phyloP scores from a whole-genome alignment of 2,329 filamentous ascomycete species.

The Hypoxylon sp. region DNA sequence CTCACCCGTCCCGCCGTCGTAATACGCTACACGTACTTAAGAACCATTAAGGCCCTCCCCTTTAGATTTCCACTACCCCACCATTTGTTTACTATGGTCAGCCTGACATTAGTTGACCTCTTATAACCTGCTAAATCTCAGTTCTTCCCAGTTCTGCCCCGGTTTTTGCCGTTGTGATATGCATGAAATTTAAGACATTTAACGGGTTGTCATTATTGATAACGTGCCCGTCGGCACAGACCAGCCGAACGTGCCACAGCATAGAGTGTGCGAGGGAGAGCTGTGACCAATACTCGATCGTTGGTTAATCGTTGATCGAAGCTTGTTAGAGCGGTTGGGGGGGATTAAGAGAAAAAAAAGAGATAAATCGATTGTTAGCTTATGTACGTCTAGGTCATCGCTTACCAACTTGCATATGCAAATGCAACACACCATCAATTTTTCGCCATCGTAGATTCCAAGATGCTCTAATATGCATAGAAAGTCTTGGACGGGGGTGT shows the following conservation, averaged over 20 bases:
- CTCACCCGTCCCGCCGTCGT: slow-evolving; percentile 39
- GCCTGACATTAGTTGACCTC: slow-evolving; percentile 31
- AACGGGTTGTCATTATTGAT: slow-evolving; percentile 28
- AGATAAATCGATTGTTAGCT: slow-evolving; percentile 4
- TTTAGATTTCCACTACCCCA: slow-evolving; percentile 20
- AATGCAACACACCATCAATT: slow-evolving; percentile 33
- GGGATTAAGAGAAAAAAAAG: background rate
- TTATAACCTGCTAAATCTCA: slow-evolving; percentile 37
- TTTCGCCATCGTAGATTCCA: slow-evolving; percentile 32
- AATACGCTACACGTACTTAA: slow-evolving; percentile 21
- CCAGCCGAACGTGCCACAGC: slow-evolving; percentile 17
- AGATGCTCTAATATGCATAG: slow-evolving; percentile 29
- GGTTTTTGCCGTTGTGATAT: slow-evolving; percentile 33
- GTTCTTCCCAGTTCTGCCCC: slow-evolving; percentile 20
- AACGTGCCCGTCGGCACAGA: slow-evolving; percentile 33
- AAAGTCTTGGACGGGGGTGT: slow-evolving; percentile 21
- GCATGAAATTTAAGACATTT: slow-evolving; percentile 39
- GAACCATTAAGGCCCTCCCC: slow-evolving; percentile 21
- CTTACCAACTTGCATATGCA: slow-evolving; percentile 38
- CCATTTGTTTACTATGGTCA: slow-evolving; percentile 2
- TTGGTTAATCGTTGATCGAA: slow-evolving; percentile 9
- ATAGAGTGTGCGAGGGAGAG: background rate
- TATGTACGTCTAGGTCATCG: slow-evolving; percentile 18
- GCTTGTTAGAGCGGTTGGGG: background rate
- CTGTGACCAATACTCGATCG: slow-evolving; percentile 22